Conservation (phyloP, 495 filamentous ascomycete genomes). For the Sporormia fimetaria region DNA sequence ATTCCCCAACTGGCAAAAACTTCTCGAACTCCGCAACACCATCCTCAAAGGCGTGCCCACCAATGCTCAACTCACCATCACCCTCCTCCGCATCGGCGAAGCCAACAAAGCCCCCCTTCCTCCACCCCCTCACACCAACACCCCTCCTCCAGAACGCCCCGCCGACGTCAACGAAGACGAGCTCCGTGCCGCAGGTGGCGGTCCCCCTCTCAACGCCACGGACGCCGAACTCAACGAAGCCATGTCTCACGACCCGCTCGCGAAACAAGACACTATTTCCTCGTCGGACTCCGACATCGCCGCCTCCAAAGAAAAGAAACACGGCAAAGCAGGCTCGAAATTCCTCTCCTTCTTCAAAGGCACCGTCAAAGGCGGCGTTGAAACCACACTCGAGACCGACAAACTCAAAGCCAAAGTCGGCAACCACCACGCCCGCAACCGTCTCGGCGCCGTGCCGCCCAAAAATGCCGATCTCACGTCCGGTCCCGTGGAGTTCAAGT, state of each 20-base stretch:
- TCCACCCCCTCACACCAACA: slow-evolving; percentile 53
- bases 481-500: slow-evolving; percentile 68
- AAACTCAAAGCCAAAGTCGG: slow-evolving; percentile 56
- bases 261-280: slow-evolving; percentile 30
- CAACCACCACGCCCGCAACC: slow-evolving; percentile 53
- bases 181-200: slow-evolving; percentile 34
- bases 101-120: slow-evolving; percentile 70
- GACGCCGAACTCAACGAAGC: slow-evolving; percentile 43
- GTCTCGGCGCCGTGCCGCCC: slow-evolving; percentile 56
- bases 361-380: slow-evolving; percentile 53
- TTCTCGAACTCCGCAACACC: slow-evolving; percentile 56
- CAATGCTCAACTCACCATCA: slow-evolving; percentile 76
- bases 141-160: slow-evolving; percentile 44
- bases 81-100: slow-evolving; percentile 76
- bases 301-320: slow-evolving; percentile 34
- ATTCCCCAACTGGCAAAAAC: slow-evolving; percentile 64
- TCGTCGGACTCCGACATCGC: slow-evolving; percentile 33
- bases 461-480: slow-evolving; percentile 34
- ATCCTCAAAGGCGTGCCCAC: slow-evolving; percentile 77
- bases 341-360: slow-evolving; percentile 58
- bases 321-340: slow-evolving; percentile 37
- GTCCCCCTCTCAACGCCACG: slow-evolving; percentile 37
- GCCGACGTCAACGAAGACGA: slow-evolving; percentile 38
- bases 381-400: slow-evolving; percentile 59
- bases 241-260: slow-evolving; percentile 33